Evolutionary conservation across 139 green algal species (phyloP), one percentile per base, ranked within the genome.

Genomic region (Mesotaenium endlicherianum): DNA sequence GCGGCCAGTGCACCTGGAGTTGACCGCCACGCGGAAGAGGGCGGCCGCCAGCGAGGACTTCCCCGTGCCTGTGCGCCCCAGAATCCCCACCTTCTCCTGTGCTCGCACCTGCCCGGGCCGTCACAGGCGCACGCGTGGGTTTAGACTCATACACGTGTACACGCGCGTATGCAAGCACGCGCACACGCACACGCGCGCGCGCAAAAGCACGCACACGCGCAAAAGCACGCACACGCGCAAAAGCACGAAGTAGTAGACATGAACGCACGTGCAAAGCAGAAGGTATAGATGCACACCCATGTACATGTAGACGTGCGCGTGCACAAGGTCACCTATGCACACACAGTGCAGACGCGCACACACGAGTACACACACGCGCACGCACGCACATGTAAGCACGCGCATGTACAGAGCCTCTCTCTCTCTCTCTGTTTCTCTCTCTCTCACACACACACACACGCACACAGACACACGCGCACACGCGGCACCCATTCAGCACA

Each of bases 1-100:
- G 68, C 36, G 17, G 47, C 95, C 95, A 4, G 39, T 30, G 57
- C 77, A 76, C 38, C 38, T 20, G 11, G 36, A 34, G 31, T 81
- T 74, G 34, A 86, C 67, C 36, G 93, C 91, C 85, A 95, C 81
- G 4, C 93, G 81, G 86, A 94, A 94, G 36, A 96, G 87, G 11
- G 84, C 86, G 36, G 91, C 83, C 42, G 93, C 88, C 53, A 96
- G 68, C 43, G 81, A 91, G 80, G 75, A 91, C 90, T 96, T 96
- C 44, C 93, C 93, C 38, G 86, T 72, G 69, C 89, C 92, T 0
- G 60, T 85, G 16, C 79, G 38, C 31, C 79, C 79, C 8, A 85
- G 4, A 6, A 85, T 80, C 39, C 79, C 79, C 45, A 85, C 64
- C 79, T 81, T 84, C 77, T 84, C 77, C n/a, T 42, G 16, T 36